These are phyloP conservation scores for Terana coerulea DNA, from an alignment of 768 basidiomycete genomes.

Conservation along the genomic window DNA sequence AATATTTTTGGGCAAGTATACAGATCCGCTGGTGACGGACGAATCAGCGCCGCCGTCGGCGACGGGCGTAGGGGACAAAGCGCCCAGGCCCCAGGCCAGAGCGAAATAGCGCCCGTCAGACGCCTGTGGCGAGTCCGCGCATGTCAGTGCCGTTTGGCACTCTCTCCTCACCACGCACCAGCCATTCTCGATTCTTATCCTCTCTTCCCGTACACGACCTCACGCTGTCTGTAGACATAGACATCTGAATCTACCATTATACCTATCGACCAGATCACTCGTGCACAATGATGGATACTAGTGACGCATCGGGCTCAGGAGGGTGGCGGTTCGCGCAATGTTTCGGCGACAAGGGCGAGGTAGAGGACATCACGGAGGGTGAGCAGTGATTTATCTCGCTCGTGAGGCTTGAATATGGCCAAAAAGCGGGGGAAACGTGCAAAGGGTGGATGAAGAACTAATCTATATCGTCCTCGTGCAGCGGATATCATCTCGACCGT, in stretches of 20 bases:
- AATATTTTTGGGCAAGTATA: too few species aligned
- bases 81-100: too few species aligned
- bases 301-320: constrained; percentile 79
- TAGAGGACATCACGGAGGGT: constrained; percentile 99
- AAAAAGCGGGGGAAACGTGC: too few species aligned
- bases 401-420: too few species aligned
- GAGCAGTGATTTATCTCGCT: constrained; percentile 19
- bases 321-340: constrained; percentile 99
- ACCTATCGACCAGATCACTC: background rate
- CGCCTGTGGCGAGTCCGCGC: constrained; percentile 4
- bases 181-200: too few species aligned
- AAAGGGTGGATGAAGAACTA: too few species aligned
- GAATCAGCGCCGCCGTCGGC: too few species aligned
- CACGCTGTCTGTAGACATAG: constrained; percentile 5
- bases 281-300: constrained; percentile 62
- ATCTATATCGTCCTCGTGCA: constrained; percentile 34
- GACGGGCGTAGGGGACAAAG: too few species aligned
- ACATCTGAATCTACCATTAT: constrained; percentile 3
- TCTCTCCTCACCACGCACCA: constrained; percentile 21
- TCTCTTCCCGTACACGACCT: constrained; percentile 10
- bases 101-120: background rate
- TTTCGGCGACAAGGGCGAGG: constrained; percentile 99
- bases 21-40: too few species aligned
- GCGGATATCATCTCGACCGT: constrained; percentile 99
- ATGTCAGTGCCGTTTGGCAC: constrained; percentile 21